Percentiles rank a stretch among this genome's conserved stretches.
Evolutionary conservation across 257 asterid genomes (phyloP).

Genomic region (Agastache rugosa): DNA sequence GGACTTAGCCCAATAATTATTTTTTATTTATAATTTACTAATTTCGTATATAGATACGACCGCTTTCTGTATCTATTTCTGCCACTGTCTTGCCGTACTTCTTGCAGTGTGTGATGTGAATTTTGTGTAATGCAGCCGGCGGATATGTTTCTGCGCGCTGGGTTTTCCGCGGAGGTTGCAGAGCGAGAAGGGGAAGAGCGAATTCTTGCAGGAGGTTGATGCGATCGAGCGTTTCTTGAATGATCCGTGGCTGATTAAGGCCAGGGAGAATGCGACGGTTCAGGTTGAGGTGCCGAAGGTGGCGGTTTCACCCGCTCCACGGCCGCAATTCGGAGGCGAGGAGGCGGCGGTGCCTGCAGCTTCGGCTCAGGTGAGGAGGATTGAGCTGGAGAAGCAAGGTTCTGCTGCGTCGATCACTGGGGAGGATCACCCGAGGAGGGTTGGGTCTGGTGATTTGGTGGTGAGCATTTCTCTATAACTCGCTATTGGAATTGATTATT

Average conservation of each 20-base stretch:
- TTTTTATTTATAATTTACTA: background rate
- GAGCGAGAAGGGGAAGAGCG: slow-evolving; percentile 55
- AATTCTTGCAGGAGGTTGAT: slow-evolving; percentile 62
- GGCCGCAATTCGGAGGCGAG: slow-evolving; percentile 43
- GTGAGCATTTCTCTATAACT: slow-evolving; percentile 46
- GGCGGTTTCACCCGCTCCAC: slow-evolving; percentile 48
- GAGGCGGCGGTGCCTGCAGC: slow-evolving; percentile 47
- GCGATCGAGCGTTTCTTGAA: slow-evolving; percentile 67
- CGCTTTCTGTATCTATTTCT: slow-evolving; percentile 17
- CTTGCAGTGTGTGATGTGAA: slow-evolving; percentile 31
- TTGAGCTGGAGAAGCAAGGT: slow-evolving; percentile 73
- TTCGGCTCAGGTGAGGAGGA: slow-evolving; percentile 65
- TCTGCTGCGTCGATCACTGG: slow-evolving; percentile 67
- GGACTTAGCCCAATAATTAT: slow-evolving; percentile 28
- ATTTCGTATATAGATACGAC: slow-evolving; percentile 8
- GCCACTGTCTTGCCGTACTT: background rate
- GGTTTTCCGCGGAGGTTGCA: slow-evolving; percentile 71
- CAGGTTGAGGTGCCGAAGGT: slow-evolving; percentile 89
- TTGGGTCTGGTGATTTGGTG: slow-evolving; percentile 75
- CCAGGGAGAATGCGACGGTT: slow-evolving; percentile 62
- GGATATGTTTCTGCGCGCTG: slow-evolving; percentile 71
- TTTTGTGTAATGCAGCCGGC: slow-evolving; percentile 59
- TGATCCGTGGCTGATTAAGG: slow-evolving; percentile 80
- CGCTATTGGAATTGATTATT: slow-evolving; percentile 3
- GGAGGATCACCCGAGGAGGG: slow-evolving; percentile 66